Base-by-base conservation (phyloP, 2,329 filamentous ascomycete genomes). In the Colletotrichum navitas region DNA sequence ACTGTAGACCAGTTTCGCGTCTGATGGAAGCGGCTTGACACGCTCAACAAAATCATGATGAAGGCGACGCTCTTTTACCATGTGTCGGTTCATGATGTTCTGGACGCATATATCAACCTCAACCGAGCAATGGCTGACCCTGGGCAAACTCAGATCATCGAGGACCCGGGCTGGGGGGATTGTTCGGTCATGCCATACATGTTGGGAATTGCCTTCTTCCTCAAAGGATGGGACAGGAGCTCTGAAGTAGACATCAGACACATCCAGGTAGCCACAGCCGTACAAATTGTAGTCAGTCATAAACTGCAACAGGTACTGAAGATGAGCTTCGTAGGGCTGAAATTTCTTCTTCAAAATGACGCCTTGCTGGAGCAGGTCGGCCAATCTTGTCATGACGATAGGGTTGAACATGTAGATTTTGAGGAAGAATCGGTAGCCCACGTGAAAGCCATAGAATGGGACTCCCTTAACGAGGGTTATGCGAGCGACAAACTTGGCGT, bases 241-340 rank as follows among this genome's bases (percentile, higher is more conserved):
- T 66, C 96, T 90, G 78, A 97, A 98, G 36, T 83, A 86, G 1
- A 91, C 89, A 74, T 90, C 93, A 12, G 85, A 85, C 61, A 90
- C 92, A 70, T 95, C 89, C 74, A 98, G 90, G 77, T 95, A 97
- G 67, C 90, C 92, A 79, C 96, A 99, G 8, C 97, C 97, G 80
- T 97, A 98, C 75, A 99, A 85, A 79, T 98, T 99, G 85, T 97
- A 99, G 80, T 99, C 97, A 74, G 92, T 93, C 96, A 99, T 98
- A 89, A 97, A 99, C 81, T 99, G 97, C 12, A 96, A 86, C 11
- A 98, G 83, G 79, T 95, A 98, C 78, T 97, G 94, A 73, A 98
- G 81, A 79, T 99, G 97, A 24, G 93, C 94, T 82, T 99, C 96
- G 78, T 96, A 97, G 0, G 96, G 95, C 78, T 98, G 95, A 54